Base-by-base conservation (phyloP, 2,329 filamentous ascomycete genomes). In the Pseudogymnoascus sp. region DNA sequence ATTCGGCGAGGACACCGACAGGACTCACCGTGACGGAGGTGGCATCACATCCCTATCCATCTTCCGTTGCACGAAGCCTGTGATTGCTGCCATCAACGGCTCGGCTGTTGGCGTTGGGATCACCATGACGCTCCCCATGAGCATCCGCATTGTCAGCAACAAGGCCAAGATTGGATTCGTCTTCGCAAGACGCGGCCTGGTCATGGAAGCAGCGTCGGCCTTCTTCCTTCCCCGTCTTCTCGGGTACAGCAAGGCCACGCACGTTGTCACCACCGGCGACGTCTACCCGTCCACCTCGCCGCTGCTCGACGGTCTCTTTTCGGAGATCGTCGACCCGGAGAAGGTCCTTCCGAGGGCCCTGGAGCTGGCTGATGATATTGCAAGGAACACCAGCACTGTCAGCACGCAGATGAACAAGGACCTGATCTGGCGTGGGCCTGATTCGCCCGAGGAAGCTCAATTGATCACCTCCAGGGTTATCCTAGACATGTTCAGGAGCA, bases 181-280 rank as follows among this genome's bases (percentile, higher is more conserved):
- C 21, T 91, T 91, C 72, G 79, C 82, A 23, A 82, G 87, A 28
- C 81, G 87, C 61, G 88, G 87, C 1, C 78, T 91, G 70, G 79
- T 83, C 65, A 86, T 88, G 82, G 88, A 91, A 74, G 87, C 86
- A 0, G 87, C 83, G 71, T 85, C 82, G 61, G 86, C 84, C 15
- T 91, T 83, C 75, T 91, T 89, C 78, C 79, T 91, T 31, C 88
- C 88, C 5, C 82, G 86, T 0, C 78, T 91, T 35, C 80, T 90
- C 65, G 88, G 88, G 67, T 77, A 81, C 65, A 81, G 82, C 26
- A 80, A 82, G 67, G 87, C 87, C 1, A 74, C 87, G 71, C 82
- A 86, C 68, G 79, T 89, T 50, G 78, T 84, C 59, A 88, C 87
- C 8, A 90, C 87, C 0, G 88, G 87, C 1, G 75, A 75, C 4